phyloP scores from a whole-genome alignment of 1,284 basidiomycete species.

The Stereum hirsutum region DNA sequence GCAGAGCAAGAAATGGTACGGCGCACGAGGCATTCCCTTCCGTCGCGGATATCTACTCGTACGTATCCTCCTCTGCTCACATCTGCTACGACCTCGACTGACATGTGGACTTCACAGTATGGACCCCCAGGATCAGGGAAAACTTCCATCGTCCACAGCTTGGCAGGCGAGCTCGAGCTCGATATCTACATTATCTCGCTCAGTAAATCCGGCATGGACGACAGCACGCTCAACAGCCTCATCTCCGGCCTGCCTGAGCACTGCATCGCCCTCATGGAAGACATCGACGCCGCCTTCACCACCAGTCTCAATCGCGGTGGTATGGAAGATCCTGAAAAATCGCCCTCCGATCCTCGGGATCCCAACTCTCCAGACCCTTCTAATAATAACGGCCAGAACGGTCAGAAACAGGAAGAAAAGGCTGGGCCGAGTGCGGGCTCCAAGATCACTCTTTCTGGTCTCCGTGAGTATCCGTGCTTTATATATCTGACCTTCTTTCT shows the following conservation, averaged over 20 bases:
- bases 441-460: constrained; percentile 57
- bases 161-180: constrained; percentile 68
- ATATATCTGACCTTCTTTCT: too few relatives aligned
- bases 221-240: constrained; percentile 47
- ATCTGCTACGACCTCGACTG: neutral
- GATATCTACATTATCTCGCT: constrained; percentile 71
- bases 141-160: constrained; percentile 65
- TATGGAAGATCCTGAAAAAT: constrained; percentile 2
- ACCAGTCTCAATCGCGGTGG: constrained; percentile 40
- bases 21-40: constrained; percentile 56
- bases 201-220: constrained; percentile 64
- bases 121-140: constrained; percentile 4
- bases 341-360: too few relatives aligned
- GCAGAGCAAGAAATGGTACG: constrained; percentile 57
- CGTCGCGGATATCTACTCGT: constrained; percentile 64
- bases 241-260: constrained; percentile 57
- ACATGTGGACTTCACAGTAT: constrained; percentile 1
- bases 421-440: constrained; percentile 6
- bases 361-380: too few relatives aligned
- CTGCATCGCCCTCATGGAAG: constrained; percentile 75
- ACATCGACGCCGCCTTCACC: constrained; percentile 68
- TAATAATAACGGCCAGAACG: neutral
- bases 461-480: too few relatives aligned
- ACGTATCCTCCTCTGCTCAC: neutral
- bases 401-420: neutral